A percentile compares a stretch with the other conserved stretches of the same genome.
These are phyloP conservation scores for Sugiyamaella valdiviana DNA, from an alignment of 805 yeast species.

Conservation along the genomic window DNA sequence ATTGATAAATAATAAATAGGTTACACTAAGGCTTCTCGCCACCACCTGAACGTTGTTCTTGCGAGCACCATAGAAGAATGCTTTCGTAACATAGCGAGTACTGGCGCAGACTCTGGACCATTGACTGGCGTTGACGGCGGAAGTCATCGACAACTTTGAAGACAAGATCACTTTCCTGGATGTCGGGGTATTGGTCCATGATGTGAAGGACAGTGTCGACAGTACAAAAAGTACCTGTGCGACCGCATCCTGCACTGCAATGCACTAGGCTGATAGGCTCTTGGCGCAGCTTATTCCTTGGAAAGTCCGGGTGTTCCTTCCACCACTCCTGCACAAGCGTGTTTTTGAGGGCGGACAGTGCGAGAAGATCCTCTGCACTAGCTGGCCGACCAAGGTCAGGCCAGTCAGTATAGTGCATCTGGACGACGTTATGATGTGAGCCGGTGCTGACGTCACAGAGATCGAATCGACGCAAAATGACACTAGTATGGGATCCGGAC, in stretches of 20 bases:
- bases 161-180: slow-evolving; percentile 44
- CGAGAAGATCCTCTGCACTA: slow-evolving; percentile 57
- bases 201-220: slow-evolving; percentile 38
- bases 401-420: slow-evolving; percentile 77
- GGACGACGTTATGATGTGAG: slow-evolving; percentile 46
- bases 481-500: slow-evolving; percentile 15
- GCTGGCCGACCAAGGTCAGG: slow-evolving; percentile 72
- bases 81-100: slow-evolving; percentile 68
- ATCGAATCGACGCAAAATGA: slow-evolving; percentile 40
- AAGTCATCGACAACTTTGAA: slow-evolving; percentile 58
- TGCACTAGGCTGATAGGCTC: slow-evolving; percentile 48
- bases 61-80: slow-evolving; percentile 28
- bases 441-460: slow-evolving; percentile 29
- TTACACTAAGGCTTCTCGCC: neutral
- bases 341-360: slow-evolving; percentile 43
- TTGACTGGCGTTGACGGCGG: slow-evolving; percentile 68
- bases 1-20: slow-evolving; percentile 10
- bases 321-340: slow-evolving; percentile 29
- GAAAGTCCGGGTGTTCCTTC: neutral
- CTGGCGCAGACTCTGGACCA: slow-evolving; percentile 80
- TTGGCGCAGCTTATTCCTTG: neutral
- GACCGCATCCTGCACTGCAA: slow-evolving; percentile 96
- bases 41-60: neutral
- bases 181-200: slow-evolving; percentile 17
- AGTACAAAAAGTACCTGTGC: slow-evolving; percentile 80